These are phyloP conservation scores for Albugo laibachii DNA, from an alignment of 352 stramenopile species.

Conservation along the genomic window DNA sequence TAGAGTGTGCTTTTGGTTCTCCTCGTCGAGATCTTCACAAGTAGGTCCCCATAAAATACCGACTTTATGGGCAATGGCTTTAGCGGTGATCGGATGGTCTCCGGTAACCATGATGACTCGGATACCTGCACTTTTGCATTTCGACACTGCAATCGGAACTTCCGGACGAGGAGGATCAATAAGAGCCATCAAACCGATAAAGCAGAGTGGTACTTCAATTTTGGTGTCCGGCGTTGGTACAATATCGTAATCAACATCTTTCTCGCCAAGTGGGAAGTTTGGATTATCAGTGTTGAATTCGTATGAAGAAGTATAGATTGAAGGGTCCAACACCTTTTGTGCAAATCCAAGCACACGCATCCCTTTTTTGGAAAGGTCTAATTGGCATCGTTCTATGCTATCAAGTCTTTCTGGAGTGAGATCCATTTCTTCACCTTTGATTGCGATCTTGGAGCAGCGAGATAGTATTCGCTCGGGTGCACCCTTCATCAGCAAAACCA, in stretches of 20 bases:
- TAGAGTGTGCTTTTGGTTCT: constrained; percentile 37
- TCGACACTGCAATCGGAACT: constrained; percentile 73
- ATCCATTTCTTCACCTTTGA: constrained; percentile 50
- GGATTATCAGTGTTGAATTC: constrained; percentile 64
- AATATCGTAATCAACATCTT: constrained; percentile 58
- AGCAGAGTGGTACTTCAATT: constrained; percentile 61
- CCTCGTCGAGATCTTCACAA: constrained; percentile 62
- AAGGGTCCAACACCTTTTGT: constrained; percentile 30
- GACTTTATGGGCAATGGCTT: constrained; percentile 87
- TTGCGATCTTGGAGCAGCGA: constrained; percentile 73
- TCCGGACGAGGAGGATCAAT: constrained; percentile 88
- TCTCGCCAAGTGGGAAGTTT: constrained; percentile 69
- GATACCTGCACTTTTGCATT: constrained; percentile 86
- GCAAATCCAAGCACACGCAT: constrained; percentile 48
- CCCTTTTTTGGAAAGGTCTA: constrained; percentile 39
- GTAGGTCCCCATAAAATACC: constrained; percentile 84
- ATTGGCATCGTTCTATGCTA: constrained; percentile 25
- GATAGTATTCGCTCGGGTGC: constrained; percentile 90
- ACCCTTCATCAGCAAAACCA: constrained; percentile 87
- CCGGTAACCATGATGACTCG: constrained; percentile 91
- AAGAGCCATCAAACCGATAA: constrained; percentile 90
- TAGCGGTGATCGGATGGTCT: constrained; percentile 83
- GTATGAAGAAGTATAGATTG: constrained; percentile 27
- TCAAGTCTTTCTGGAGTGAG: constrained; percentile 84
- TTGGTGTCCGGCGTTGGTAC: constrained; percentile 51